Percentiles rank a stretch among this genome's conserved stretches.
phyloP scores from a whole-genome alignment of 73 alveolate genomes.

The Paraurostyla sp. region DNA sequence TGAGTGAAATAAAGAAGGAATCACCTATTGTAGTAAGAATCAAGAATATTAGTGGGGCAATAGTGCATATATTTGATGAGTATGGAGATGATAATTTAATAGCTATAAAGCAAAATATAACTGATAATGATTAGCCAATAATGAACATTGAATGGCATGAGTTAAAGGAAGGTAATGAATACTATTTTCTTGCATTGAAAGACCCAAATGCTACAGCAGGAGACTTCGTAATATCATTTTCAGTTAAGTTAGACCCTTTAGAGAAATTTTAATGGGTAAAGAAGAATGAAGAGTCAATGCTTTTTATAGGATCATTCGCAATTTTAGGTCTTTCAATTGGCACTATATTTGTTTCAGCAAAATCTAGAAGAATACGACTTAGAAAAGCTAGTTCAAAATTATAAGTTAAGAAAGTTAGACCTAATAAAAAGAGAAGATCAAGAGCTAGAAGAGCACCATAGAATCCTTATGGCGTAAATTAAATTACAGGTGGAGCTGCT shows the following conservation, averaged over 20 bases:
- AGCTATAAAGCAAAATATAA: not conserved
- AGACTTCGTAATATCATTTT: not conserved
- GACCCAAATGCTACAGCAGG: not conserved
- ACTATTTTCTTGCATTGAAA: not conserved
- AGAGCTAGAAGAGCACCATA: not conserved
- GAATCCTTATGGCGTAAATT: conserved; percentile 30
- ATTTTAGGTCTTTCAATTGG: not conserved
- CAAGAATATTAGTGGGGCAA: not conserved
- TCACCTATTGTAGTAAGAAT: not conserved
- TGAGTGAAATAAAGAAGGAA: not conserved
- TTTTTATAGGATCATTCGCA: not conserved
- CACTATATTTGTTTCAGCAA: not conserved
- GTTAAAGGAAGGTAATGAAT: not conserved
- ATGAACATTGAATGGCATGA: conserved; percentile 15
- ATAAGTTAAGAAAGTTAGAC: not conserved
- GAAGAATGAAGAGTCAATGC: not conserved
- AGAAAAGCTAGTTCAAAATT: conserved; percentile 21
- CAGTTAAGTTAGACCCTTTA: not conserved
- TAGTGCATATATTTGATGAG: not conserved
- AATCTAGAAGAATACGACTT: not conserved
- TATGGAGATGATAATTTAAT: not conserved
- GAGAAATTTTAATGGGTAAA: conserved; percentile 4
- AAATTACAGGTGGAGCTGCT: too few relatives aligned
- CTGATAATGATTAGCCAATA: conserved; percentile 20
- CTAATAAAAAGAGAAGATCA: not conserved